Conservation (phyloP, 106 monocot species). For the Allium sativum region DNA sequence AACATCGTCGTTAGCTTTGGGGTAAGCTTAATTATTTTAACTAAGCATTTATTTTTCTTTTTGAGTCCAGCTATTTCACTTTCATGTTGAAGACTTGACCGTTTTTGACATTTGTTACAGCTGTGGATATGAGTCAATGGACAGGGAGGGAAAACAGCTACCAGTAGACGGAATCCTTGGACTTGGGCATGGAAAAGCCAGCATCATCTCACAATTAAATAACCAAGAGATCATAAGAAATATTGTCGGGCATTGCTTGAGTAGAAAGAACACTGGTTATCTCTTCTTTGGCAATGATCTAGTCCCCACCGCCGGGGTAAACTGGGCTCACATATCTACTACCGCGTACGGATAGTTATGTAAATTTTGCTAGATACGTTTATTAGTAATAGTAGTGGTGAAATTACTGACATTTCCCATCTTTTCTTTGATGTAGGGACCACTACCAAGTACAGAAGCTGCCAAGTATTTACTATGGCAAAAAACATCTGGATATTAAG, state of each 20-base stretch:
- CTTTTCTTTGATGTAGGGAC: slow-evolving; percentile 20
- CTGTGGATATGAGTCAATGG: slow-evolving; percentile 85
- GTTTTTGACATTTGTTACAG: neutral
- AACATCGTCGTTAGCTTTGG: slow-evolving; percentile 55
- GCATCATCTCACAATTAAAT: slow-evolving; percentile 58
- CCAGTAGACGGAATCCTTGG: slow-evolving; percentile 71
- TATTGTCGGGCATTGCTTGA: slow-evolving; percentile 79
- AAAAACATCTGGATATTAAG: slow-evolving; percentile 22
- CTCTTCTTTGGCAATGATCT: slow-evolving; percentile 77
- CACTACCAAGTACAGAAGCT: slow-evolving; percentile 67
- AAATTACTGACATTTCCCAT: neutral
- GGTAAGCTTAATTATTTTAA: slow-evolving; percentile 17
- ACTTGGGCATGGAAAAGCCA: slow-evolving; percentile 41
- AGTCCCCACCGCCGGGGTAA: slow-evolving; percentile 41
- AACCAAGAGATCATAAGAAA: slow-evolving; percentile 41
- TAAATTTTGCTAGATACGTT: neutral
- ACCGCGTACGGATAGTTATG: slow-evolving; percentile 18
- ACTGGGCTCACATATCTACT: slow-evolving; percentile 50
- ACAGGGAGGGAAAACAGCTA: slow-evolving; percentile 14
- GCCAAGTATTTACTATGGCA: slow-evolving; percentile 43
- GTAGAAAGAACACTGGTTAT: slow-evolving; percentile 47
- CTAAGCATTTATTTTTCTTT: neutral
- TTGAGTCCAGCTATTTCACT: neutral
- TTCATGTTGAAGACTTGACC: neutral
- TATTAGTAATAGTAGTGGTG: neutral